Evolutionary conservation across 192 early-diverging fungal species (phyloP), one percentile per base, ranked within the genome.

Genomic region (Umbelopsis vinacea): DNA sequence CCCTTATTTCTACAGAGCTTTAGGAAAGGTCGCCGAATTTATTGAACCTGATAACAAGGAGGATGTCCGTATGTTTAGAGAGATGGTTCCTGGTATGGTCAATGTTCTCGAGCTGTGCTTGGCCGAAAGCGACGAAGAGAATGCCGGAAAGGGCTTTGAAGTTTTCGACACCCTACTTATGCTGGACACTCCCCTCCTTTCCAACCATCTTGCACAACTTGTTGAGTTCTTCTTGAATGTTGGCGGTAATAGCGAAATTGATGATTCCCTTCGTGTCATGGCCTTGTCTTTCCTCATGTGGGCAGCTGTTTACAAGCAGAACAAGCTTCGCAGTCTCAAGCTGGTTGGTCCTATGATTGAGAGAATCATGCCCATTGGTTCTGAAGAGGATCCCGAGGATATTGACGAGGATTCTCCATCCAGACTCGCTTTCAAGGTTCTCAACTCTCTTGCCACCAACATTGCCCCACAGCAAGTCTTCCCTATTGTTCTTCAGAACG

Each of bases 401-500:
- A 82, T 80, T 9, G 91, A 93, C 73, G 95, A 95, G 23, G 95
- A 97, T 67, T 89, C 88, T 48, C 92, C 95, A 29, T 88, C 92
- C 53, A 84, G 83, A 46, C 67, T 89, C 40, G 82, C 86, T 66
- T 89, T 80, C 69, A 83, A 84, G 67, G 78, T 96, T 52, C 86
- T 97, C 48, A 95, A 92, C 71, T 84, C 90, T 46, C 67, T 97
- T 40, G 88, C 93, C 21, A 92, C 92, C 40, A 92, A 93, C 68
- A 82, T 96, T 52, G 91, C 96, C 55, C 93, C 96, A 69, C 88
- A 91, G 76, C 90, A 95, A 66, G 91, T 96, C 6, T 96, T 96
- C 81, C 95, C 96, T 12, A 78, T 87, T 26, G 89, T 93, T 53
- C 84, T 93, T 68, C 73, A 88, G 8, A 79, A 87, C 70, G 89